These are phyloP conservation scores for Syncephalastrum contaminatum DNA, from an alignment of 371 early-diverging fungal species.

Conservation along the genomic window DNA sequence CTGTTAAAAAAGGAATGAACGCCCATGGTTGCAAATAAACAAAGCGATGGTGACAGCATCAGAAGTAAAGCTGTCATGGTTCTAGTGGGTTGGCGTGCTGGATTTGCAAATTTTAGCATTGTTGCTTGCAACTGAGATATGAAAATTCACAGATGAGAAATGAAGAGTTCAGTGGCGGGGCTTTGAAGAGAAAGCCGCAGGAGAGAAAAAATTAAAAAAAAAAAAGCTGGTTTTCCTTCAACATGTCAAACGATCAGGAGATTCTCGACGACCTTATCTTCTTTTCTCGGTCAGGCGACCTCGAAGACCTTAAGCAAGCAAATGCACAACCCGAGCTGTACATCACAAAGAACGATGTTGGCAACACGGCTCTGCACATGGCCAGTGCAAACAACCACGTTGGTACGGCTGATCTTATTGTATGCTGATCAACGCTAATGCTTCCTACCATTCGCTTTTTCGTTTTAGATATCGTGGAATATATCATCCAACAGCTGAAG, in stretches of 20 bases:
- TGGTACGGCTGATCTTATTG: slow-evolving; percentile 34
- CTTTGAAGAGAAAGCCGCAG: too few relatives aligned
- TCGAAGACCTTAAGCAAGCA: slow-evolving; percentile 64
- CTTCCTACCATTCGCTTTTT: too few relatives aligned
- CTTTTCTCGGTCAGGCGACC: slow-evolving; percentile 76
- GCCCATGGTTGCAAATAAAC: too few relatives aligned
- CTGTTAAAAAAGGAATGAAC: too few relatives aligned
- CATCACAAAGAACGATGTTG: slow-evolving; percentile 47
- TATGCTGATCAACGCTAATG: too few relatives aligned
- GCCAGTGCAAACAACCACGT: slow-evolving; percentile 82
- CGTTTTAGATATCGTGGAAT: slow-evolving; percentile 51
- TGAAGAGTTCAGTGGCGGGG: too few relatives aligned
- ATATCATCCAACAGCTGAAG: slow-evolving; percentile 44
- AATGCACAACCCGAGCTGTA: slow-evolving; percentile 38
- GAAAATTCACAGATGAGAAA: too few relatives aligned
- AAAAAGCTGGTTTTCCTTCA: slow-evolving; percentile 4
- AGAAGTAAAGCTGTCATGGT: too few relatives aligned
- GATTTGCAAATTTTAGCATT: too few relatives aligned
- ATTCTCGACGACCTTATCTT: slow-evolving; percentile 61
- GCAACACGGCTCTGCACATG: slow-evolving; percentile 83
- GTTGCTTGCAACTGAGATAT: too few relatives aligned
- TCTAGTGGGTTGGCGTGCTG: too few relatives aligned
- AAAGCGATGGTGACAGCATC: too few relatives aligned
- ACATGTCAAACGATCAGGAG: slow-evolving; percentile 20
- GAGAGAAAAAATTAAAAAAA: neutral